Evolutionary conservation across 257 asterid species (phyloP), one percentile per base, ranked within the genome.

Genomic region (Solanum etuberosum): DNA sequence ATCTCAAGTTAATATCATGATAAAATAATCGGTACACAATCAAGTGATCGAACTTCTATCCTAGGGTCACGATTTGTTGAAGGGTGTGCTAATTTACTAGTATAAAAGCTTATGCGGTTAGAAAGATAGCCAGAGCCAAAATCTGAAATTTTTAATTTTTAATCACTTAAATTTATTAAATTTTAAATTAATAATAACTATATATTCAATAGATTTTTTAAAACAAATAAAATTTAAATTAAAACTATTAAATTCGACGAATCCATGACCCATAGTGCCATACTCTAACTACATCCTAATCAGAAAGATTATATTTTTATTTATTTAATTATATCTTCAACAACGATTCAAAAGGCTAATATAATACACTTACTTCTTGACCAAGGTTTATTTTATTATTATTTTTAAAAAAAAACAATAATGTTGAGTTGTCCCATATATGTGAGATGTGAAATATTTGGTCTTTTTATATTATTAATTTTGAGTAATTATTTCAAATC

Each of bases 101-200:
- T 46, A 16, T 4, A 46, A 14, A 48, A 54, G 65, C 11, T 57
- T 57, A 9, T 57, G 65, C n/a, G 65, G 25, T 20, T 20, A 1
- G 65, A 57, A 20, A 59, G 5, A 9, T 7, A 20, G 25, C 2
- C 25, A 7, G 25, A 54, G 4, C 0, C 25, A 54, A 16, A 21
- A 57, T 57, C 2, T 57, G 2, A 21, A 57, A 9, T 59, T 59
- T 59, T 21, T 14, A 21, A 3, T 59, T 59, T 21, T 20, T 46
- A 46, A 13, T 48, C 15, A 0, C 25, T 59, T 21, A 23, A 59
- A 1, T 0, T 0, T 59, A 23, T 54, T 20, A 0, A 20, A 7
- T 54, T 54, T 20, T 18, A 54, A 46, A 57, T 57, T 20, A 57
- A 0, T 20, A 57, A 57, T 21, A 0, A 20, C 6, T 61, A 61